These are phyloP conservation scores for Trypanosoma mega DNA, from an alignment of 208 protist genomes.

Conservation along the genomic window DNA sequence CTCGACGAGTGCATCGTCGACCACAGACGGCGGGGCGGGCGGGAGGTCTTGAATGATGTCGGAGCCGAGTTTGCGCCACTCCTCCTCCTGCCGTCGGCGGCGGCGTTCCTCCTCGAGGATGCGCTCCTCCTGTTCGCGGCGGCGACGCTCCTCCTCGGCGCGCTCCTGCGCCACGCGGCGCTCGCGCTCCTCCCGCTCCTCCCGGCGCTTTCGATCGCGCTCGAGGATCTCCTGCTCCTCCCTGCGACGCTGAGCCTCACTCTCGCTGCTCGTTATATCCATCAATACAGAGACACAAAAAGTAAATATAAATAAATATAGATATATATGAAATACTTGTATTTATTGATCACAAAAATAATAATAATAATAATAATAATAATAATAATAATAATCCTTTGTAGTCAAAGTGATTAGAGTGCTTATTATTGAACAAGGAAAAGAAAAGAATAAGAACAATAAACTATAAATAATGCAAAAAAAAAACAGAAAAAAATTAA, in stretches of 20 bases:
- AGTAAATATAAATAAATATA: background rate
- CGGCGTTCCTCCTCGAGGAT: constrained; percentile 69
- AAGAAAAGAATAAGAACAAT: background rate
- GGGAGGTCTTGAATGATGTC: constrained; percentile 82
- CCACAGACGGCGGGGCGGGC: constrained; percentile 66
- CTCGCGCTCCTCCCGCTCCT: constrained; percentile 75
- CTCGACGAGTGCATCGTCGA: constrained; percentile 46
- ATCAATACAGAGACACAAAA: constrained; percentile 9
- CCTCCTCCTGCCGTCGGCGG: constrained; percentile 63
- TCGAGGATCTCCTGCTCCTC: constrained; percentile 85
- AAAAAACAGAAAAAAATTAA: no score
- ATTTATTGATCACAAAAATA: background rate
- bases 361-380: constrained; percentile 12
- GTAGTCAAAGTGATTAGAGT: background rate
- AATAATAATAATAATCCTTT: background rate
- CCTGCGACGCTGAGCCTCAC: constrained; percentile 51
- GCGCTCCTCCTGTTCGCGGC: constrained; percentile 57
- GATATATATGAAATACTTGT: background rate
- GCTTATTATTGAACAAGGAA: background rate
- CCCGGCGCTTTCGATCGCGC: constrained; percentile 63
- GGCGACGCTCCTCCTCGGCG: constrained; percentile 57
- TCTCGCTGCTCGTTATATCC: constrained; percentile 32
- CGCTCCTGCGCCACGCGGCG: constrained; percentile 55
- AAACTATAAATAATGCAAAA: background rate
- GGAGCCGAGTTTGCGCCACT: constrained; percentile 79